Base-by-base conservation (phyloP, 768 basidiomycete species). In the Suillus ampliporus region DNA sequence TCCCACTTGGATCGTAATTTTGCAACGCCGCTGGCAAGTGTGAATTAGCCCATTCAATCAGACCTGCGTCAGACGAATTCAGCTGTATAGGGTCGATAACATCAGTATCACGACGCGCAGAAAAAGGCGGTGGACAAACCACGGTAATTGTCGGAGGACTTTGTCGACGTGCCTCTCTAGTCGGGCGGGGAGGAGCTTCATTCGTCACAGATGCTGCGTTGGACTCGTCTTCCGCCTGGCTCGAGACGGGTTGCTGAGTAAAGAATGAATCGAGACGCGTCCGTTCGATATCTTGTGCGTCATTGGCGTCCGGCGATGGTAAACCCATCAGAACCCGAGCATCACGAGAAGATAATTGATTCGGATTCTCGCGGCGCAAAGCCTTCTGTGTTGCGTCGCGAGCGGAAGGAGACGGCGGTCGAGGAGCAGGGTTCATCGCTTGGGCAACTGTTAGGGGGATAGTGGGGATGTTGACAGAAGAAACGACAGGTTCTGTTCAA, bases 391-490 rank as follows among this genome's bases (percentile, higher is more conserved):
- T 94, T 1, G 95, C 94, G 21, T 87, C 94, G 17, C 94, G 88
- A 15, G 91, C 89, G 0, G 86, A 83, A 0, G 97, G 97, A 0
- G 95, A 97, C 1, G 97, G 97, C 0, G 97, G 97, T 14, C 97
- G 86, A 9, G 96, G 96, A 1, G 92, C 91, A 2, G 97, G 96
- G 69, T 93, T 94, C 95, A 99, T 94, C 2, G 95, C 88, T 78
- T 99, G 95, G 0, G 97, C 97, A 14, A 97, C 93, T 26, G 90
- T 86, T 46, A 99, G 83, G 0, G 97, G 94, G 65, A 99, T 98
- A 1, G 97, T 99, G 1, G 95, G 94, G 57, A 99, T 94, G 70
- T 97, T 97, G 79, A 92, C 94, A 2, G 96, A 97, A 4, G 97
- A 98, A 17, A 97, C 88, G 56, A 99, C 96, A 28, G 95, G 92